Evolutionary conservation across 176 grass and related monocot species (phyloP), one percentile per base, ranked within the genome.

Genomic region (Elymus sibiricus): DNA sequence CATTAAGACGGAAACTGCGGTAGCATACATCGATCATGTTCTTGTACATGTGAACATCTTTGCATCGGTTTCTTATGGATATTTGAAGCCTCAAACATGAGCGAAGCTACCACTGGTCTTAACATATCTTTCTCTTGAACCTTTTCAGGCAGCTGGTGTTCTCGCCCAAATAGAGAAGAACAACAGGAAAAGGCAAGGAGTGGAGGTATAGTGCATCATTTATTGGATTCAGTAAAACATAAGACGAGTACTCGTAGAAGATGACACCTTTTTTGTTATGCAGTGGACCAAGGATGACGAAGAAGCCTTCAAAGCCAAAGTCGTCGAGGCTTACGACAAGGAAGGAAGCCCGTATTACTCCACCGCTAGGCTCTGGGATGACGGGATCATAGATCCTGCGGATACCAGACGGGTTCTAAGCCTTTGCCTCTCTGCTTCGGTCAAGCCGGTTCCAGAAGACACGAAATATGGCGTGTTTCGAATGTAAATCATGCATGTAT

Each of bases 331-430:
- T 19, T 95, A 95, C 71, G 93, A 95, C 46, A 95, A 81, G 71
- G 96, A 98, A 94, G 93, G 86, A 73, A 95, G 92, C 65, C 92
- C 96, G 17, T 98, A 95, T 25, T 98, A 95, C 82, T 94, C 96
- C 1, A 98, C 93, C 1, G 93, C 96, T 24, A 92, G 96, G 62
- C 91, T 98, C 24, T 98, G 96, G 96, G 96, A 98, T 79, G 96
- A 98, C 14, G 96, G 96, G 58, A 94, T 95, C 56, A 98, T 98
- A 35, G 91, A 98, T 29, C 96, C 96, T 3, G 92, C 92, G 0
- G 93, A 98, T 79, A 98, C 92, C 34, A 90, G 96, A 37, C 90
- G 91, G 84, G 82, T 98, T 79, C 70, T 98, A 11, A 92, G 96
- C 86, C 90, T 98, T 11, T 98, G 96, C 70, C 92, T 98, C 35